Evolutionary conservation across 169 alveolate genomes (phyloP).

Genomic region (Babesia gibsoni): DNA sequence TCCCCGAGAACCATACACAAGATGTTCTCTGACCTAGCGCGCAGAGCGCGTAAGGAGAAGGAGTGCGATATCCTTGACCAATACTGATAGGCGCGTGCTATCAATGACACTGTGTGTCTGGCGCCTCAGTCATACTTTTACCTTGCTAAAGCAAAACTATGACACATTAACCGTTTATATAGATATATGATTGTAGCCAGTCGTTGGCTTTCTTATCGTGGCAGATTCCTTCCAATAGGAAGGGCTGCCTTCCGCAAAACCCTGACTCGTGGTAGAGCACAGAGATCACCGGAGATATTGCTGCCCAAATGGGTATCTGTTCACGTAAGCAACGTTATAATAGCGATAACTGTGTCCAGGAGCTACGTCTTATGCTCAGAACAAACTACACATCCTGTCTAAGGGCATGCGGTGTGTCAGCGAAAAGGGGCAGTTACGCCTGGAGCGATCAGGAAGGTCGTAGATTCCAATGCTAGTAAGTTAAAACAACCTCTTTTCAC

Average conservation of each 20-base stretch:
- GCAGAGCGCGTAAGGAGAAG: slow-evolving; percentile 1
- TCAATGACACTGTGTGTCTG: neutral
- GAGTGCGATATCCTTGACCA: slow-evolving; percentile 17
- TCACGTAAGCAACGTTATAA: slow-evolving; percentile 22
- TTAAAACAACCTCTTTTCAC: neutral
- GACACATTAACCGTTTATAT: neutral
- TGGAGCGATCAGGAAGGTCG: slow-evolving; percentile 78
- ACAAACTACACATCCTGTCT: slow-evolving; percentile 66
- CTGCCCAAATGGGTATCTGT: slow-evolving; percentile 72
- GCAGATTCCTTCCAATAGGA: slow-evolving; percentile 72
- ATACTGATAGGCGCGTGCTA: neutral
- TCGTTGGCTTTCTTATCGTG: slow-evolving; percentile 57
- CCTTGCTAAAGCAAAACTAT: neutral
- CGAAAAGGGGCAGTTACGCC: slow-evolving; percentile 54
- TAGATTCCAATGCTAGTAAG: slow-evolving; percentile 62
- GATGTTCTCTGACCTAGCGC: slow-evolving; percentile 20
- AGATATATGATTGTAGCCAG: slow-evolving; percentile 22
- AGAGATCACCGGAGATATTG: slow-evolving; percentile 73
- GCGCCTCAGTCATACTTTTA: neutral
- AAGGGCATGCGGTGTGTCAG: slow-evolving; percentile 65
- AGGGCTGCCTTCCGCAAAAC: slow-evolving; percentile 68
- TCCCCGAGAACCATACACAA: slow-evolving; percentile 53
- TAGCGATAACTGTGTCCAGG: slow-evolving; percentile 20
- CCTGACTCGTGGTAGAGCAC: slow-evolving; percentile 66
- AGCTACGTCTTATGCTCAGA: slow-evolving; percentile 71